Conservation (phyloP, 306 rosid genomes). For the Abrus precatorius region DNA sequence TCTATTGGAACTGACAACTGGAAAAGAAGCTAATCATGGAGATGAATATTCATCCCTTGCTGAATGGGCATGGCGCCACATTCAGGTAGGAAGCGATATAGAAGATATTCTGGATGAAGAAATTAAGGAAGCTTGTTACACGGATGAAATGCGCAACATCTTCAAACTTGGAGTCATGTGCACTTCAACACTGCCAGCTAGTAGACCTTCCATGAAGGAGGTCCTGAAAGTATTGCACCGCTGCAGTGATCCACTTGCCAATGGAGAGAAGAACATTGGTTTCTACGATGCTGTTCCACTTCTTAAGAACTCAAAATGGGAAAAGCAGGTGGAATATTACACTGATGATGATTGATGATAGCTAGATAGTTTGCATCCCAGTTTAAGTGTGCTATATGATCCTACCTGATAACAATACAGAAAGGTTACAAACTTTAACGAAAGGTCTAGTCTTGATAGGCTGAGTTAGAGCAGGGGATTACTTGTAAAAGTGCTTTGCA, state of each 20-base stretch:
- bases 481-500: constrained; percentile 31
- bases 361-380: neutral
- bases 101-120: constrained; percentile 69
- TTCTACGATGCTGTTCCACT: constrained; percentile 60
- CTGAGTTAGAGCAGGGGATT: neutral
- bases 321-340: constrained; percentile 28
- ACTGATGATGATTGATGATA: constrained; percentile 7
- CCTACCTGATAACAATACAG: neutral
- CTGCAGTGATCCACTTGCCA: constrained; percentile 20
- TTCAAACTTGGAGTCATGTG: constrained; percentile 78
- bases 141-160: constrained; percentile 65
- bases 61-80: constrained; percentile 69
- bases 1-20: constrained; percentile 76
- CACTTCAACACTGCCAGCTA: constrained; percentile 59
- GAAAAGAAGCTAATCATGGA: constrained; percentile 71
- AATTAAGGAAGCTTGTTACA: constrained; percentile 58
- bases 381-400: neutral
- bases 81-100: constrained; percentile 51
- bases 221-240: constrained; percentile 60
- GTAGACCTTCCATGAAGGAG: constrained; percentile 81
- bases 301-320: constrained; percentile 60
- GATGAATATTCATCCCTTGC: constrained; percentile 76
- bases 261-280: constrained; percentile 38
- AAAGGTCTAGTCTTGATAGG: neutral
- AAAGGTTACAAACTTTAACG: constrained; percentile 28